Conservation (phyloP, 768 basidiomycete genomes). For the Lyophyllum shimeji region DNA sequence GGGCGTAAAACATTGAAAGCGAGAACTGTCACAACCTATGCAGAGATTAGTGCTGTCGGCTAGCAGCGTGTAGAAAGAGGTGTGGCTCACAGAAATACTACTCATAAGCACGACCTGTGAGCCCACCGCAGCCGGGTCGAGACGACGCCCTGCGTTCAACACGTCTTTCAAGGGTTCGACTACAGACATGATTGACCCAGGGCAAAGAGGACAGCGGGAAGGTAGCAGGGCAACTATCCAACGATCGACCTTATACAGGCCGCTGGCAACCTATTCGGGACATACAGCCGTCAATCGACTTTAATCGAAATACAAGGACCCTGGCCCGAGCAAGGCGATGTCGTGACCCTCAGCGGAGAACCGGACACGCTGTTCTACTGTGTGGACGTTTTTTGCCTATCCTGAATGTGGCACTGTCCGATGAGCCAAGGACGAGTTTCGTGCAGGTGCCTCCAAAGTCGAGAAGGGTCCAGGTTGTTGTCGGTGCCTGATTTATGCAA, state of each 20-base stretch:
- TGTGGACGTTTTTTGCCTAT: too few relatives aligned
- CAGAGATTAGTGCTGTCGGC: background rate
- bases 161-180: conserved; percentile 1
- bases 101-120: conserved; percentile 73
- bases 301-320: background rate
- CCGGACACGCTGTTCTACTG: too few relatives aligned
- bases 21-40: conserved; percentile 59
- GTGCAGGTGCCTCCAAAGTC: too few relatives aligned
- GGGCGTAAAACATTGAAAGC: conserved; percentile 83
- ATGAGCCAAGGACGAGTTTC: too few relatives aligned
- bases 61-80: background rate
- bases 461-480: background rate
- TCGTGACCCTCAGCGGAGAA: too few relatives aligned
- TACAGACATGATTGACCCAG: background rate
- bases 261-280: conserved; percentile 1
- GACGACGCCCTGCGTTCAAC: background rate
- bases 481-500: background rate
- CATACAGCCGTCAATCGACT: background rate
- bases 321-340: background rate
- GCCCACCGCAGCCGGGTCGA: conserved; percentile 63
- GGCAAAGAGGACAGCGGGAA: background rate
- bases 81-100: conserved; percentile 60
- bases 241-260: background rate
- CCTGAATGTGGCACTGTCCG: too few relatives aligned
- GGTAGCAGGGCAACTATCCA: background rate